These are phyloP conservation scores for Allomyces macrogynus DNA, from an alignment of 192 early-diverging fungal species.

Conservation along the genomic window DNA sequence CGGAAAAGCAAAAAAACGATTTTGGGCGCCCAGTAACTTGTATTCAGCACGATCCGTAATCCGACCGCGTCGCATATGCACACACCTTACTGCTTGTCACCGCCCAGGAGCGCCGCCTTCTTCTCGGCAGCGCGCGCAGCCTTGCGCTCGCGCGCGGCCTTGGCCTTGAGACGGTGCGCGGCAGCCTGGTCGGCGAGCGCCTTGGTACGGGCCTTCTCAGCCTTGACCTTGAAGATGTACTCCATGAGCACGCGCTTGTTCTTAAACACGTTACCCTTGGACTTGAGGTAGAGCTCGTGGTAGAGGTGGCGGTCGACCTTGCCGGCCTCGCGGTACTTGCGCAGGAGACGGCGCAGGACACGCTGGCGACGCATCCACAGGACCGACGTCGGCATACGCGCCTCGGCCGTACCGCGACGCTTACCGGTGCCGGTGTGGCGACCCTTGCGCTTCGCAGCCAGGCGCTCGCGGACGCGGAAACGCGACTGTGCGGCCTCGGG, in stretches of 20 bases:
- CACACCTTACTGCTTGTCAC: conserved; percentile 4
- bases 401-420: conserved; percentile 87
- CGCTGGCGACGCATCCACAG: conserved; percentile 98
- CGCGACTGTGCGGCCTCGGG: conserved; percentile 69
- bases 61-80: too few relatives aligned
- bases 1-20: too few relatives aligned
- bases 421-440: conserved; percentile 89
- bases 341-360: conserved; percentile 79
- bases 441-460: conserved; percentile 88
- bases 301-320: conserved; percentile 98
- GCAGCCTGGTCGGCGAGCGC: conserved; percentile 87
- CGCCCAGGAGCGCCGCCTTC: conserved; percentile 53
- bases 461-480: conserved; percentile 76
- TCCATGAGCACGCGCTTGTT: conserved; percentile 99
- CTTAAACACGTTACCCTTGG: conserved; percentile 99
- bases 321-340: conserved; percentile 92
- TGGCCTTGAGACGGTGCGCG: conserved; percentile 88
- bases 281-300: conserved; percentile 90
- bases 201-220: conserved; percentile 87
- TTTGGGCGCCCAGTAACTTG: too few relatives aligned
- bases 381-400: conserved; percentile 85
- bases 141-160: conserved; percentile 87
- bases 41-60: too few relatives aligned
- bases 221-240: conserved; percentile 98
- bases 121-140: conserved; percentile 67